Conservation (phyloP, 2,329 filamentous ascomycete genomes). For the Colletotrichum euphorbiae region DNA sequence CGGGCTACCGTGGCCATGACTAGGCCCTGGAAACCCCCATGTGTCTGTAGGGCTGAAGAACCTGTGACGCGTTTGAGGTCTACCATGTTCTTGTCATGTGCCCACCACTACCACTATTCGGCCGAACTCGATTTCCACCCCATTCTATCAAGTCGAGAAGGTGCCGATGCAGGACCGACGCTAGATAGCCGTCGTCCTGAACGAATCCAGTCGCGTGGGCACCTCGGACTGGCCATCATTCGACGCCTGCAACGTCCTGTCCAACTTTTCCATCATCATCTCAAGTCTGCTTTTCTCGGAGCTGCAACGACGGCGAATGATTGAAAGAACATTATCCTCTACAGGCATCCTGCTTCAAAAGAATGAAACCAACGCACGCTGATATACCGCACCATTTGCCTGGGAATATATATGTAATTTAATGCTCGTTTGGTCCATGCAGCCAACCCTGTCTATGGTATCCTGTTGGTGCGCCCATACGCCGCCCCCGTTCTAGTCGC, state of each 20-base stretch:
- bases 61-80: background rate
- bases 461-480: constrained; percentile 12
- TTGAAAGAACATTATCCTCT: background rate
- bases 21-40: constrained; percentile 1
- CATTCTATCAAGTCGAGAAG: background rate
- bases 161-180: constrained; percentile 3
- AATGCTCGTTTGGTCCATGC: constrained; percentile 18
- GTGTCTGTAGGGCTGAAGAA: constrained; percentile 32
- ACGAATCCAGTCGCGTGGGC: constrained; percentile 13
- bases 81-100: background rate
- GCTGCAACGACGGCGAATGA: background rate
- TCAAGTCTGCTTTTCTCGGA: background rate
- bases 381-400: constrained; percentile 20
- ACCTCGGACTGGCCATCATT: background rate
- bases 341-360: constrained; percentile 8
- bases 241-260: constrained; percentile 5
- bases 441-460: constrained; percentile 12
- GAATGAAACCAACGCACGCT: constrained; percentile 33
- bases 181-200: constrained; percentile 13
- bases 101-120: background rate
- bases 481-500: constrained; percentile 2
- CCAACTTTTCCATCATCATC: background rate
- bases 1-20: constrained; percentile 9
- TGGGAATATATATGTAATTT: constrained; percentile 3
- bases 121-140: background rate